These are phyloP conservation scores for Saksenaea vasiformis DNA, from an alignment of 371 early-diverging fungal species.

Conservation along the genomic window DNA sequence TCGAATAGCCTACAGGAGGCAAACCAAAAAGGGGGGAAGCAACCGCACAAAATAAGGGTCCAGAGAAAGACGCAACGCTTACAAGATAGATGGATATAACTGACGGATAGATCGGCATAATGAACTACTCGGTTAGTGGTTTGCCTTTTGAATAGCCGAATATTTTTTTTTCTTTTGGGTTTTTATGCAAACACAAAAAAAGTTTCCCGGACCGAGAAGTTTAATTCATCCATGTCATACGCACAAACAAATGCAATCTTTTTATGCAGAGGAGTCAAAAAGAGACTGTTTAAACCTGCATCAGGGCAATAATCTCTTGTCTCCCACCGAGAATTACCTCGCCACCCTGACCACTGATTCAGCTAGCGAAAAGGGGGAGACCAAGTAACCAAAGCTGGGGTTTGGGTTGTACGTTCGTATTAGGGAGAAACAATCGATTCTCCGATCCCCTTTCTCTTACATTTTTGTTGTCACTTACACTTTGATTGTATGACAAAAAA, in stretches of 20 bases:
- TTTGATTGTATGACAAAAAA: neutral
- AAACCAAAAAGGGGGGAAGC: neutral
- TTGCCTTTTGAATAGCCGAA: slow-evolving; percentile 5
- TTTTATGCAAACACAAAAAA: neutral
- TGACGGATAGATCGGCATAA: slow-evolving; percentile 4
- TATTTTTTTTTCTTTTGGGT: neutral
- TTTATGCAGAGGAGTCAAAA: neutral
- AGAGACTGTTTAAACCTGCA: neutral
- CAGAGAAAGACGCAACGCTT: neutral
- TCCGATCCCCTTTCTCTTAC: slow-evolving; percentile 2
- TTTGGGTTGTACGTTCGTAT: neutral
- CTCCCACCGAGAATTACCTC: neutral
- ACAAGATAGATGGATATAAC: neutral
- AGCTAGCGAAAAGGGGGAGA: neutral
- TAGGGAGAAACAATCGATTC: neutral
- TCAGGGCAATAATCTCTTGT: neutral
- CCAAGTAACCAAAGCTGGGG: neutral
- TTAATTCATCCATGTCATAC: slow-evolving; percentile 4
- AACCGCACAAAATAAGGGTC: neutral
- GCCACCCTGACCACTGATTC: slow-evolving; percentile 1
- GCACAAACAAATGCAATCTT: slow-evolving; percentile 1
- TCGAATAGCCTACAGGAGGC: neutral
- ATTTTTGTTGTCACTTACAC: neutral
- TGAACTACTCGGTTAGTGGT: neutral
- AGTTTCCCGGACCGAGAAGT: slow-evolving; percentile 2